Conservation (phyloP, 768 basidiomycete genomes). For the Boletus rufocinnamomeus region DNA sequence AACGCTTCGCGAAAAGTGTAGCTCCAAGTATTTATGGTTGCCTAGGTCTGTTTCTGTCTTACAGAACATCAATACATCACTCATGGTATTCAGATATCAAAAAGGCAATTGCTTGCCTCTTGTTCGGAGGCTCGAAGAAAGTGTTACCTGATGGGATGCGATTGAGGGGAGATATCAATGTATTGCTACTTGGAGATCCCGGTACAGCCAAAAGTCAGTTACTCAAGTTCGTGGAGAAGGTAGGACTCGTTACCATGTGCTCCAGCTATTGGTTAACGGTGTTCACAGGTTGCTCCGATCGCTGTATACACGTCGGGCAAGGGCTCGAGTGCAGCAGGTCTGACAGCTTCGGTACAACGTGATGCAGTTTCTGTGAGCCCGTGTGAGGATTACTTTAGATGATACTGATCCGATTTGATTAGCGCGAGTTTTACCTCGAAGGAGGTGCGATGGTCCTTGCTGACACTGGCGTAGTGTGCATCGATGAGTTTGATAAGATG, state of each 20-base stretch:
- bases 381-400: not conserved
- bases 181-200: conserved; percentile 93
- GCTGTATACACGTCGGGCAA: conserved; percentile 99
- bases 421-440: conserved; percentile 99
- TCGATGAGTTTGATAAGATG: conserved; percentile 99
- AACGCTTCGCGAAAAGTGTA: conserved; percentile 90
- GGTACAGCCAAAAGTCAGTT: conserved; percentile 98
- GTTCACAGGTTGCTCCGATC: conserved; percentile 84
- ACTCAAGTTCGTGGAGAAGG: conserved; percentile 98
- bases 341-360: conserved; percentile 96
- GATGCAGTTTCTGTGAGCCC: conserved; percentile 81
- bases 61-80: not conserved
- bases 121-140: conserved; percentile 98
- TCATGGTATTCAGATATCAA: conserved; percentile 78
- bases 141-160: conserved; percentile 97
- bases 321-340: conserved; percentile 96
- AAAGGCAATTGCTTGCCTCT: conserved; percentile 93
- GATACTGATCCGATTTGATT: conserved; percentile 10
- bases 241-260: conserved; percentile 25
- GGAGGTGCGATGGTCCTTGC: conserved; percentile 99
- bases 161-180: conserved; percentile 96
- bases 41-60: conserved; percentile 55
- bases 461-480: conserved; percentile 97
- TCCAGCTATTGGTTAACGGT: conserved; percentile 1
- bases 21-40: conserved; percentile 97